Evolutionary conservation across 495 filamentous ascomycete genomes (phyloP), one percentile per base, ranked within the genome.

Genomic region (Aspergillus conjunctus): DNA sequence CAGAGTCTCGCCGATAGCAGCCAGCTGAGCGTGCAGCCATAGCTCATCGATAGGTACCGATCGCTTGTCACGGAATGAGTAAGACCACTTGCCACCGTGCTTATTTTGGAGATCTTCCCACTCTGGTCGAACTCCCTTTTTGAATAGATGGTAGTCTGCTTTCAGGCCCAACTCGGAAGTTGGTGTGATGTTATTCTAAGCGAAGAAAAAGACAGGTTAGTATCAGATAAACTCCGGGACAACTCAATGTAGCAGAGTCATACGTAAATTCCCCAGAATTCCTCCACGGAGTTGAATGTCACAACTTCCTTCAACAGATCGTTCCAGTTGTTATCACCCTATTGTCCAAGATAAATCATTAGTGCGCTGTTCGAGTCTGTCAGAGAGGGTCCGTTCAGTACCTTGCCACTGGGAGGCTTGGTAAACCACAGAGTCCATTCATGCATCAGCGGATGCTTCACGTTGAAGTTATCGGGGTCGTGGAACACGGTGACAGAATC

Each of bases 201-300:
- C 14, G 61, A 39, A 31, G 51, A 14, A 41, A 54, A 37, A 60
- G 56, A 14, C 15, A 54, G n/a, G 58, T 22, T 20, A 60, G 52
- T 20, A n/a, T 17, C 21, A 39, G 5, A 41, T 6, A 26, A 17
- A 45, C 11, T 17, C 2, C 8, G 20, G 3, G 32, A 51, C 39
- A 34, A 30, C 31, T 37, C 41, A 37, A 30, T 33, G 39, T 21
- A 26, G 15, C 0, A 81, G 17, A 43, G 17, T 48, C 94, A 71
- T 86, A 98, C 94, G 73, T 99, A 97, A 69, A 98, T 89, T 54
- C 94, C 94, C 94, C 94, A 99, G 81, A 99, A 99, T 74, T 99
- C 95, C 75, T 99, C 94, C 4, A 99, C 94, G 12, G 92, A 96
- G 79, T 93, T 91, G 68, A 99, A 97, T 41, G 91, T 96, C 64